These are phyloP conservation scores for Oemleria cerasiformis DNA, from an alignment of 306 rosid species.

Conservation along the genomic window DNA sequence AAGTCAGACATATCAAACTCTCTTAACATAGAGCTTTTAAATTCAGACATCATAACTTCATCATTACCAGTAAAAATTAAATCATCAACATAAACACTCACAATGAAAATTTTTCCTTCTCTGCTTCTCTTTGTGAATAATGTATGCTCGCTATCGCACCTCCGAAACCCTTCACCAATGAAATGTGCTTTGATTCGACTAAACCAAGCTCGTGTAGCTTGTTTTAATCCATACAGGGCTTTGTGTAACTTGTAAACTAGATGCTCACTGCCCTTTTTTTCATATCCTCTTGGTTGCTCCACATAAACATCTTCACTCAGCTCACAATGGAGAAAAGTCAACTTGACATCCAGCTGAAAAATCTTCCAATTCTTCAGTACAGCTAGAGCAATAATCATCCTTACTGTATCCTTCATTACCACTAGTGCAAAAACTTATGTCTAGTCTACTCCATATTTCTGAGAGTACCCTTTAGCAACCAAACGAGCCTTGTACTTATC, in stretches of 20 bases:
- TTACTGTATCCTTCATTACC: constrained; percentile 9
- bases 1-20: constrained; percentile 22
- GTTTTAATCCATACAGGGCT: no score
- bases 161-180: not conserved
- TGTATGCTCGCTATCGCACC: not conserved
- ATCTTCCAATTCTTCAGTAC: no score
- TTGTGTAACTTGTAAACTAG: constrained; percentile 16
- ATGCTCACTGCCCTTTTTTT: not conserved
- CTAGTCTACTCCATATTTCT: not conserved
- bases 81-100: constrained; percentile 24
- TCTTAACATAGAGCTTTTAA: constrained; percentile 2
- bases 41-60: constrained; percentile 15
- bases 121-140: constrained; percentile 4
- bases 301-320: no score
- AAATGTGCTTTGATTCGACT: constrained; percentile 12
- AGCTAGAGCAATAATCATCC: constrained; percentile 12
- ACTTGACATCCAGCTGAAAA: constrained; percentile 6
- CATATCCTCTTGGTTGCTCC: constrained; percentile 17
- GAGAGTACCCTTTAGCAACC: not conserved
- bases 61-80: constrained; percentile 19
- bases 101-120: constrained; percentile 11
- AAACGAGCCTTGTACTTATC: no score
- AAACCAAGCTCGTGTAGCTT: constrained; percentile 17
- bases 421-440: constrained; percentile 8
- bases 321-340: not conserved